Conservation (phyloP, 2,329 filamentous ascomycete genomes). For the Hypoxylon sp. region DNA sequence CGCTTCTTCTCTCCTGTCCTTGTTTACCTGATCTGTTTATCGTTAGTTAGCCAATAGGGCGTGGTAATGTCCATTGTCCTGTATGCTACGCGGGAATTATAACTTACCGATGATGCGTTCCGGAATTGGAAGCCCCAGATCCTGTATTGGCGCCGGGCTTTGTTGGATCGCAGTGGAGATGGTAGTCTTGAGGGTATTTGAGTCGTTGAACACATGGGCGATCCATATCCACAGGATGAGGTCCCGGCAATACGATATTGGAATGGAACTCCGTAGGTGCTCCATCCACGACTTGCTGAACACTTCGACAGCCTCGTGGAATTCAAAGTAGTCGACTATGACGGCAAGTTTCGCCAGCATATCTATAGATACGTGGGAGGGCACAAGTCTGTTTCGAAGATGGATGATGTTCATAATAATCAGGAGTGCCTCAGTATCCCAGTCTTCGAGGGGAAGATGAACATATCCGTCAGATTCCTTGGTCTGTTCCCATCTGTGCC, state of each 20-base stretch:
- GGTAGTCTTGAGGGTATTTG: slow-evolving; percentile 16
- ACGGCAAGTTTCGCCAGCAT: slow-evolving; percentile 41
- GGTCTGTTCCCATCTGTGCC: slow-evolving; percentile 1
- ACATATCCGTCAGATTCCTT: neutral
- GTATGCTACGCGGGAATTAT: neutral
- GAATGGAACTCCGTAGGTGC: neutral
- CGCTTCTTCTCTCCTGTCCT: neutral
- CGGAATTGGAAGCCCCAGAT: slow-evolving; percentile 6
- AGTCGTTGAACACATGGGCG: slow-evolving; percentile 13
- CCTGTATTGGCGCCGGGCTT: slow-evolving; percentile 10
- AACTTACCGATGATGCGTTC: slow-evolving; percentile 6
- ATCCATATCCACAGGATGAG: slow-evolving; percentile 20
- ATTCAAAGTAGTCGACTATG: slow-evolving; percentile 45
- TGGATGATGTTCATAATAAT: slow-evolving; percentile 41
- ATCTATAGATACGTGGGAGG: slow-evolving; percentile 32
- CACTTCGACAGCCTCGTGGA: slow-evolving; percentile 37
- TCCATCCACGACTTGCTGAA: slow-evolving; percentile 28
- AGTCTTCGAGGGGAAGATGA: neutral
- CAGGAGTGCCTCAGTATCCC: slow-evolving; percentile 10
- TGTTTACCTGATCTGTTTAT: slow-evolving; percentile 1
- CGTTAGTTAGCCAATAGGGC: neutral
- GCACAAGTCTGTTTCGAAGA: slow-evolving; percentile 37
- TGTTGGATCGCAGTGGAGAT: slow-evolving; percentile 16
- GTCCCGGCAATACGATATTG: slow-evolving; percentile 9
- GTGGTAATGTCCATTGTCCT: neutral